Evolutionary conservation across 176 grass and related monocot species (phyloP).

Genomic region (Paspalum vaginatum): DNA sequence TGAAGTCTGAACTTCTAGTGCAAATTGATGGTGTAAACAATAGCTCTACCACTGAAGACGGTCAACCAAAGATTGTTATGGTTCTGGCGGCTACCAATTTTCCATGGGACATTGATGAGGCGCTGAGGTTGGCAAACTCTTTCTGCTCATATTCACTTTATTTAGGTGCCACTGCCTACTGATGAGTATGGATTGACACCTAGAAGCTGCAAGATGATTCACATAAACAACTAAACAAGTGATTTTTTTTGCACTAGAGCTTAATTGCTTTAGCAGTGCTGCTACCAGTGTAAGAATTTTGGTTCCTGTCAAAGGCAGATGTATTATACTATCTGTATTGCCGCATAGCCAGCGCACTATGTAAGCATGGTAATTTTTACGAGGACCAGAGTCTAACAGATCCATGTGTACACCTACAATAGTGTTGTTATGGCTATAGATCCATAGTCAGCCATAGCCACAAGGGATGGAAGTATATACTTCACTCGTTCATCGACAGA

Average conservation of each 20-base stretch:
- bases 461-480: too few species aligned
- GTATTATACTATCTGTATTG: not conserved
- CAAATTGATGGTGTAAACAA: conserved; percentile 98
- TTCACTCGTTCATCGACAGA: too few species aligned
- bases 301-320: not conserved
- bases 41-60: conserved; percentile 83
- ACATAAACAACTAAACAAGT: not conserved
- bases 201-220: conserved; percentile 14
- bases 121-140: conserved; percentile 66
- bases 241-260: conserved; percentile 20
- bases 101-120: conserved; percentile 99
- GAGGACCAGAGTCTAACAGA: not conserved
- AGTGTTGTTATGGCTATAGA: not conserved
- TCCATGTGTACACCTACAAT: not conserved
- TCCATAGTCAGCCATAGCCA: too few species aligned
- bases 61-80: conserved; percentile 94
- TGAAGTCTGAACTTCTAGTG: conserved; percentile 98
- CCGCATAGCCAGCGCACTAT: not conserved
- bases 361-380: not conserved
- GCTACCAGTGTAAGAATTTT: conserved; percentile 8
- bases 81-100: conserved; percentile 96
- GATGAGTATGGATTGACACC: not conserved
- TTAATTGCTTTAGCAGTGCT: conserved; percentile 33
- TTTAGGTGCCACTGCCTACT: conserved; percentile 22
- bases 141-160: conserved; percentile 20